phyloP scores from a whole-genome alignment of 2,329 filamentous ascomycete species.

The Hymenoscyphus albidus region DNA sequence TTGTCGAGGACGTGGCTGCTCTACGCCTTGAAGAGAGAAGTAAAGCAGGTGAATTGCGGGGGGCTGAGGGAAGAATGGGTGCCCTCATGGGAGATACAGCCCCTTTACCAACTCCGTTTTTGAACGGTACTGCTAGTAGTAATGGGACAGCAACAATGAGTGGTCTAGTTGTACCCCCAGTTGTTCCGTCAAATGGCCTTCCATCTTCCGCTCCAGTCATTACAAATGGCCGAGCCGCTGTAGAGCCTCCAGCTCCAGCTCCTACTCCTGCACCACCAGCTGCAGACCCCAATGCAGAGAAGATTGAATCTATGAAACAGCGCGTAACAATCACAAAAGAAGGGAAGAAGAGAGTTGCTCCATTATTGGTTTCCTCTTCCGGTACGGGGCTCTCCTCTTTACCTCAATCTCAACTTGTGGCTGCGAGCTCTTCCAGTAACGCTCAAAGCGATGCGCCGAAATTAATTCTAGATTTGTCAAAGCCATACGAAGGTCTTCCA shows the following conservation, averaged over 20 bases:
- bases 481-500: constrained; percentile 88
- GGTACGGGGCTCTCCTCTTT: constrained; percentile 83
- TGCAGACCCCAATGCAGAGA: constrained; percentile 52
- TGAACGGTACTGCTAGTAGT: constrained; percentile 18
- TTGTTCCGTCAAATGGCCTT: constrained; percentile 14
- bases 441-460: constrained; percentile 70
- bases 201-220: constrained; percentile 18
- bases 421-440: constrained; percentile 60
- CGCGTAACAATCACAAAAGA: constrained; percentile 94
- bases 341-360: constrained; percentile 92
- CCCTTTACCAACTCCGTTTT: constrained; percentile 32
- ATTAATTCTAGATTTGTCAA: constrained; percentile 82
- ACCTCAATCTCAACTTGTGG: constrained; percentile 83
- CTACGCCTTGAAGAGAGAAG: constrained; percentile 84
- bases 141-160: constrained; percentile 28
- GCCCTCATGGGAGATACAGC: constrained; percentile 88
- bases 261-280: constrained; percentile 27
- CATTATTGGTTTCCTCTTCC: constrained; percentile 85
- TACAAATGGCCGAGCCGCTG: constrained; percentile 27
- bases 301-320: constrained; percentile 73
- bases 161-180: constrained; percentile 3
- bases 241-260: constrained; percentile 38
- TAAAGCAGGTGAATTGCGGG: constrained; percentile 84
- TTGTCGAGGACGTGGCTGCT: constrained; percentile 88
- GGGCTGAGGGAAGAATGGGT: constrained; percentile 92